These are phyloP conservation scores for Yarrowia hollandica DNA, from an alignment of 805 yeast species.

Conservation along the genomic window DNA sequence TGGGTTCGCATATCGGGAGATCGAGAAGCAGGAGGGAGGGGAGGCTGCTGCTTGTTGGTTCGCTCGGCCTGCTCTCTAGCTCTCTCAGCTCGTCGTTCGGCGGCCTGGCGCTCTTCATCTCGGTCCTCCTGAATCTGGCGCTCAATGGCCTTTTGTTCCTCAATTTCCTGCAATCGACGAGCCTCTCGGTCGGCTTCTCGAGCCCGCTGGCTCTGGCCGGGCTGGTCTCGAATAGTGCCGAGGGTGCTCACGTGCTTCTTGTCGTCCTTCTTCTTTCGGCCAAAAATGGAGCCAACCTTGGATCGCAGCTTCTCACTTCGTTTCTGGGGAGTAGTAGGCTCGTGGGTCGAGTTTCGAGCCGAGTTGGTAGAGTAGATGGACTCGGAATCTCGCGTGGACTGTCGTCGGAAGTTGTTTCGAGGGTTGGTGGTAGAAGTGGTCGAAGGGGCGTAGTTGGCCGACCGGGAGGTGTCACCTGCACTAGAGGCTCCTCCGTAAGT, in stretches of 20 bases:
- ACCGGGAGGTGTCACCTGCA: neutral
- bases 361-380: conserved; percentile 25
- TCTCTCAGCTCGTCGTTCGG: conserved; percentile 15
- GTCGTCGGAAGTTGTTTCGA: conserved; percentile 17
- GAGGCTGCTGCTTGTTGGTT: conserved; percentile 19
- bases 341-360: conserved; percentile 34
- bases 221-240: conserved; percentile 10
- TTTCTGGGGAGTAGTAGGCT: neutral
- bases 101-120: conserved; percentile 12
- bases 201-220: conserved; percentile 13
- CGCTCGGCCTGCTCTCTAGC: conserved; percentile 21
- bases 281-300: conserved; percentile 43
- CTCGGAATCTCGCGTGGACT: conserved; percentile 27
- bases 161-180: conserved; percentile 9
- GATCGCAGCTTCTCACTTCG: conserved; percentile 38
- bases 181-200: conserved; percentile 27
- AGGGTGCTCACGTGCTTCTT: conserved; percentile 9
- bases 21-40: conserved; percentile 21
- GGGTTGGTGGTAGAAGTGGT: conserved; percentile 19
- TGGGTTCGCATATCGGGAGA: conserved; percentile 17
- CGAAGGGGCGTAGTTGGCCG: conserved; percentile 7
- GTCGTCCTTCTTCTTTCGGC: conserved; percentile 37
- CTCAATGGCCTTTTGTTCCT: conserved; percentile 26
- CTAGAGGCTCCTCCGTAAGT: neutral
- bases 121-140: conserved; percentile 29